These are phyloP conservation scores for Rauvolfia tetraphylla DNA, from an alignment of 257 asterid species.

Conservation along the genomic window DNA sequence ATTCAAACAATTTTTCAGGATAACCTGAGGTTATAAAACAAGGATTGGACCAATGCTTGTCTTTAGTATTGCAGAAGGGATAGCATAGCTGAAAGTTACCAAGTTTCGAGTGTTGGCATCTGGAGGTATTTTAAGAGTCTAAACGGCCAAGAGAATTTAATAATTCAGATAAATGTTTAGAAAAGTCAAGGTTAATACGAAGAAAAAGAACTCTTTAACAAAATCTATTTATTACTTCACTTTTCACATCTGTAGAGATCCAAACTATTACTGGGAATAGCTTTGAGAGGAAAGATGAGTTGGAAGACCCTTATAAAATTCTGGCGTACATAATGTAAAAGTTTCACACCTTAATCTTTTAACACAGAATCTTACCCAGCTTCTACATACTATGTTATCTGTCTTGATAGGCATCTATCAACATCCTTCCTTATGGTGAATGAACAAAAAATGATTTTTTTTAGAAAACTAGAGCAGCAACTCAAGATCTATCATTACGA, in stretches of 20 bases:
- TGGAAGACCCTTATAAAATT: background rate
- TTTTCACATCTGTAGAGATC: background rate
- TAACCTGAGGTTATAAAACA: background rate
- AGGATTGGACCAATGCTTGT: background rate
- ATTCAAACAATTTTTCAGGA: background rate
- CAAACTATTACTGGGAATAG: too few relatives aligned
- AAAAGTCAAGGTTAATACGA: background rate
- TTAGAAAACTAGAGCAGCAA: background rate
- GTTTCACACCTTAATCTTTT: background rate
- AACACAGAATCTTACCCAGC: background rate
- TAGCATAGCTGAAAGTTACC: background rate
- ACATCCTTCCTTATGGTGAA: background rate
- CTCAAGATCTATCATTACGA: background rate
- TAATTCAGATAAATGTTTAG: background rate
- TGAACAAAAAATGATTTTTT: background rate
- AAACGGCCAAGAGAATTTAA: background rate
- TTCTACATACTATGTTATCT: background rate
- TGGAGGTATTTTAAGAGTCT: background rate
- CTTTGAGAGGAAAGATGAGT: background rate
- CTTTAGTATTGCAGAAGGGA: background rate
- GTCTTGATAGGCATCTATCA: background rate
- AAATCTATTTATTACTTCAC: background rate
- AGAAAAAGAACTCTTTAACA: background rate
- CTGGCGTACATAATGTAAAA: background rate
- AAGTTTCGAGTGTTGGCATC: background rate